Evolutionary conservation across 805 yeast species (phyloP).

Genomic region (Saccharomycopsis malanga): DNA sequence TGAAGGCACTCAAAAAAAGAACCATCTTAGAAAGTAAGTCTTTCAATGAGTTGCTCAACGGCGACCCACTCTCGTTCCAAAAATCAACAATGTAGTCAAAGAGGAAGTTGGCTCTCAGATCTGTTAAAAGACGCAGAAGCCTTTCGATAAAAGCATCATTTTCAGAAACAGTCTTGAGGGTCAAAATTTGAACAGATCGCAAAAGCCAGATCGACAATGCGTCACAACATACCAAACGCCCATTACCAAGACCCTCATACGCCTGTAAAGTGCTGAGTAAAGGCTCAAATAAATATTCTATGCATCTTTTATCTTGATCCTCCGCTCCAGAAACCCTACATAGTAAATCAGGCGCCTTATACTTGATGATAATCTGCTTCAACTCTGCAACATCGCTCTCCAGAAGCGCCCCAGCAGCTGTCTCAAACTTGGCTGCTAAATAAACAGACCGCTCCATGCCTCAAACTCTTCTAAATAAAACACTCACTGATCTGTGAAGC

Average conservation of each 20-base stretch:
- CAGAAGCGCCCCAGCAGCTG: no score
- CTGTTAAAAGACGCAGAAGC: slow-evolving; percentile 20
- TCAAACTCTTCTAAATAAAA: no score
- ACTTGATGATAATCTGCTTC: slow-evolving; percentile 13
- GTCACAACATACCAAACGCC: slow-evolving; percentile 46
- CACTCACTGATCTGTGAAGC: no score
- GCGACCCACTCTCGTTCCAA: slow-evolving; percentile 65
- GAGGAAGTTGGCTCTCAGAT: slow-evolving; percentile 28
- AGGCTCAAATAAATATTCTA: slow-evolving; percentile 14
- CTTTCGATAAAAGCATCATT: slow-evolving; percentile 19
- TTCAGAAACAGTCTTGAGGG: slow-evolving; percentile 17
- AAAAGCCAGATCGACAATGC: slow-evolving; percentile 58
- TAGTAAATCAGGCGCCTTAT: slow-evolving; percentile 6
- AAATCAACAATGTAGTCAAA: slow-evolving; percentile 55
- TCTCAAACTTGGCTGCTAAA: no score
- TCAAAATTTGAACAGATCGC: slow-evolving; percentile 40
- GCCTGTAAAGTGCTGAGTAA: slow-evolving; percentile 29
- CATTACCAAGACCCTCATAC: slow-evolving; percentile 31
- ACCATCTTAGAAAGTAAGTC: slow-evolving; percentile 53
- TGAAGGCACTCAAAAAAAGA: slow-evolving; percentile 30
- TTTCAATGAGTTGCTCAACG: slow-evolving; percentile 60
- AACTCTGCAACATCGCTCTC: neutral
- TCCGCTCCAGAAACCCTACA: neutral
- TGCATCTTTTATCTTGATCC: neutral
- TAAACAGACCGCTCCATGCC: no score